Base-by-base conservation (phyloP, 768 basidiomycete genomes). In the Boletus rubescentipes region DNA sequence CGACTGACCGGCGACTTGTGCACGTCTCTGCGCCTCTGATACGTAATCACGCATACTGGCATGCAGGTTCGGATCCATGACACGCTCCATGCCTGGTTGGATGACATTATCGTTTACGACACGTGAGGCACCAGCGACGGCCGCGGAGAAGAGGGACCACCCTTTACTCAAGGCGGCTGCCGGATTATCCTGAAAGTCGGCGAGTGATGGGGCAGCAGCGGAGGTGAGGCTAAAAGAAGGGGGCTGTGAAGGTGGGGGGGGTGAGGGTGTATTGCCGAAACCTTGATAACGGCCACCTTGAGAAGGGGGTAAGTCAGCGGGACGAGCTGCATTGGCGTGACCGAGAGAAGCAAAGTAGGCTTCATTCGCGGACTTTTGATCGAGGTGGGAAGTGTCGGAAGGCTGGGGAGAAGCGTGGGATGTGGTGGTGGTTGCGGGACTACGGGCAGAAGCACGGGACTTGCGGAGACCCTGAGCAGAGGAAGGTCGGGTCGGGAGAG, bases 231-330 rank as follows among this genome's bases (percentile, higher is more conserved):
- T 76, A 63, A 79, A 85, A 2, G 90, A 82, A 2, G 91, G 86
- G 68, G 89, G 80, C 48, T 81, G 76, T 23, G 79, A 72, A 10
- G 61, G 72, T 5, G 73, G 61, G 6, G 80, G 72, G 12, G 87
- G 84, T 1, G 81, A 71, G n/a, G 92, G 88, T 0, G 91, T 87
- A 61, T 75, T 93, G 9, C 95, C 93, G 69, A 99, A 99, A 10
- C 97, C 95, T 54, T 85, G 83, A 72, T 98, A 99, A 48, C 84
- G 84, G 29, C 96, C 96, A 46, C 94, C 96, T 73, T 97, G 94
- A 5, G 89, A 91, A 11, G 96, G 96, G 2, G 93, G 93, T 12
- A 98, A 73, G 67, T 95, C 78, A 4, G 77, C 82, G 9, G 91
- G 80, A 26, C 96, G 83, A 46, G 67, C 67, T 4, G 91, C 89